Conservation (phyloP, 2,329 filamentous ascomycete genomes). For the Xylaria sp. region DNA sequence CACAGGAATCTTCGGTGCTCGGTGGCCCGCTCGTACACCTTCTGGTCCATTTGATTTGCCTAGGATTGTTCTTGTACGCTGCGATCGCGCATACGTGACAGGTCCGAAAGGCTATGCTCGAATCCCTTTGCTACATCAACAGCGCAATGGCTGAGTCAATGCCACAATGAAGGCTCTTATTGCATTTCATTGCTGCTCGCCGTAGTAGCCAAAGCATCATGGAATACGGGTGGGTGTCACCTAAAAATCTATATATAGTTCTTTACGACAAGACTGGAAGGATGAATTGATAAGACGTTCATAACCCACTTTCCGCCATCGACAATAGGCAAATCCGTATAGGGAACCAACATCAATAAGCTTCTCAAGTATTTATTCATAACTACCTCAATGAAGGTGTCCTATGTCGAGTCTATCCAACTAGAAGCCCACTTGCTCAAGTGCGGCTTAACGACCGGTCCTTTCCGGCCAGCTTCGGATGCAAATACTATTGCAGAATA, state of each 20-base stretch:
- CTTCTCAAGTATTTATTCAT: too few relatives aligned
- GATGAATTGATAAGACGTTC: neutral
- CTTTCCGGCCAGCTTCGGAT: neutral
- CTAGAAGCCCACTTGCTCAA: neutral
- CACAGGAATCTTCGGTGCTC: constrained; percentile 39
- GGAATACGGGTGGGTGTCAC: neutral
- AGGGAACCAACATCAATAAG: neutral
- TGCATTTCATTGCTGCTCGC: too few relatives aligned
- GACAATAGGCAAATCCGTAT: neutral
- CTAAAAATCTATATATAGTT: neutral
- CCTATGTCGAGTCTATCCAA: neutral
- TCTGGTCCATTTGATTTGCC: constrained; percentile 47
- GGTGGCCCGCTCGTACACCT: constrained; percentile 56
- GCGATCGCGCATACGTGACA: neutral
- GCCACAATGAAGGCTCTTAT: too few relatives aligned
- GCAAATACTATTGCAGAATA: neutral
- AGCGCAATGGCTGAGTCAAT: neutral
- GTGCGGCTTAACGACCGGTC: neutral
- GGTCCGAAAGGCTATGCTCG: neutral
- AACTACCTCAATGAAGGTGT: too few relatives aligned
- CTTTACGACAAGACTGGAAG: neutral
- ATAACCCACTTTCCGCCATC: neutral
- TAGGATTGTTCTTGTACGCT: constrained; percentile 43
- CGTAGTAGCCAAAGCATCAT: neutral
- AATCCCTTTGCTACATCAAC: neutral